phyloP scores from a whole-genome alignment of 129 eudicot species.

The Heracleum sosnowskyi region DNA sequence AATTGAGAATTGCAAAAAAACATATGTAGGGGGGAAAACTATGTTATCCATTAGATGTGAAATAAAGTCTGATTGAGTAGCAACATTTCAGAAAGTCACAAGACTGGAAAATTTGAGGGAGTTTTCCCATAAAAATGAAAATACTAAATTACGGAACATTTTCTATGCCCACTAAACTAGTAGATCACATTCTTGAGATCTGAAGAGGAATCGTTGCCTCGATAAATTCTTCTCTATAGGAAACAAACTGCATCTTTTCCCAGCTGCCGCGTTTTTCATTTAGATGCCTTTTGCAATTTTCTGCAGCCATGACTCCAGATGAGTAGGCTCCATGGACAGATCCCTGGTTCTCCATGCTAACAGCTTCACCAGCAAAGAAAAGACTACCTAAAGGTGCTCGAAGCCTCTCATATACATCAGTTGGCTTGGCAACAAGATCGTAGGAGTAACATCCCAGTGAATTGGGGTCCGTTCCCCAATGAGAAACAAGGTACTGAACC shows the following conservation, averaged over 20 bases:
- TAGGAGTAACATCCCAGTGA: conserved; percentile 91
- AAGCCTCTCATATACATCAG: conserved; percentile 78
- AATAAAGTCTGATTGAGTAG: background rate
- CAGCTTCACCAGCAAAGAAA: conserved; percentile 97
- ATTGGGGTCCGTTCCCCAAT: conserved; percentile 80
- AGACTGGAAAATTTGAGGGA: background rate
- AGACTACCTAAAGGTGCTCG: conserved; percentile 80
- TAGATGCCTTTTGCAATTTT: conserved; percentile 59
- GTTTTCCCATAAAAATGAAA: background rate
- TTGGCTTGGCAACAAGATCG: conserved; percentile 79
- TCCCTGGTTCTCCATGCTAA: conserved; percentile 90
- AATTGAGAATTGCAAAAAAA: background rate
- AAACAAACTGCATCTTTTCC: conserved; percentile 46
- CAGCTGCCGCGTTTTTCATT: conserved; percentile 46
- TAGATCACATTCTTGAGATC: conserved; percentile 68
- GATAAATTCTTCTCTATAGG: conserved; percentile 47
- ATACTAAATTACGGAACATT: background rate
- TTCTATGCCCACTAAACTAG: background rate
- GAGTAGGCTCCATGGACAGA: conserved; percentile 96
- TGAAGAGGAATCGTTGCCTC: conserved; percentile 75
- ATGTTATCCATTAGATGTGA: background rate
- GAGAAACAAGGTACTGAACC: conserved; percentile 83
- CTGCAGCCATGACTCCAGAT: conserved; percentile 75
- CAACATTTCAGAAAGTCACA: background rate
- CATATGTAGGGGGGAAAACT: background rate